phyloP scores from a whole-genome alignment of 371 early-diverging fungal species.

The Circinella umbellata region DNA sequence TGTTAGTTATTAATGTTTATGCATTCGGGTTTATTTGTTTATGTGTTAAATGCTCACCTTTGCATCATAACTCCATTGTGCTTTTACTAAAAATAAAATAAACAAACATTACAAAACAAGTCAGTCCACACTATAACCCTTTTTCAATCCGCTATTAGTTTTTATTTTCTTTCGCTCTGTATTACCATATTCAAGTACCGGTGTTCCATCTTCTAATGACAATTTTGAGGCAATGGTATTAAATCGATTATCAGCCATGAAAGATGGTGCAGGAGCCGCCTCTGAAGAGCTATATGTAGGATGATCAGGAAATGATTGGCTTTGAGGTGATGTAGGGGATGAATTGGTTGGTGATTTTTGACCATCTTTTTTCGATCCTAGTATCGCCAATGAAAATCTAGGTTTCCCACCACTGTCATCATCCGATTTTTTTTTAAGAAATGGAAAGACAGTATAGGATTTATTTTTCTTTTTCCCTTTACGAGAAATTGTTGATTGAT shows the following conservation, averaged over 20 bases:
- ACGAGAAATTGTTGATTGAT: not conserved
- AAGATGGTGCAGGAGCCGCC: not conserved
- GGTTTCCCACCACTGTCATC: not conserved
- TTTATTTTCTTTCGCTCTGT: not conserved
- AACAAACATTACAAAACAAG: not conserved
- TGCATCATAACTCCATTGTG: constrained; percentile 28
- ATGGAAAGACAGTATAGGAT: constrained; percentile 12
- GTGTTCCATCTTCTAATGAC: constrained; percentile 20
- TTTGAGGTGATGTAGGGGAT: constrained; percentile 10
- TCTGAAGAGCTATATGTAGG: not conserved
- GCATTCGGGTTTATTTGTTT: not conserved
- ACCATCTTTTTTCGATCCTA: constrained; percentile 8
- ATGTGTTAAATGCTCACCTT: constrained; percentile 12
- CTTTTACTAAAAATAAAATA: constrained; percentile 14
- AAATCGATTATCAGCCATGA: not conserved
- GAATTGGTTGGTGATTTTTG: constrained; percentile 2
- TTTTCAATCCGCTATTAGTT: no score
- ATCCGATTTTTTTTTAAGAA: constrained; percentile 15
- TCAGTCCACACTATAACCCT: not conserved
- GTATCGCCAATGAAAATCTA: constrained; percentile 15
- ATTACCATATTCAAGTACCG: constrained; percentile 25
- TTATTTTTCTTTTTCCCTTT: constrained; percentile 10
- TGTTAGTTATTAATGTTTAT: not conserved
- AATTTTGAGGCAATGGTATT: constrained; percentile 1
- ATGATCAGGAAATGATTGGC: not conserved